phyloP scores from a whole-genome alignment of 768 basidiomycete genomes.

The Filobasidium wieringae region DNA sequence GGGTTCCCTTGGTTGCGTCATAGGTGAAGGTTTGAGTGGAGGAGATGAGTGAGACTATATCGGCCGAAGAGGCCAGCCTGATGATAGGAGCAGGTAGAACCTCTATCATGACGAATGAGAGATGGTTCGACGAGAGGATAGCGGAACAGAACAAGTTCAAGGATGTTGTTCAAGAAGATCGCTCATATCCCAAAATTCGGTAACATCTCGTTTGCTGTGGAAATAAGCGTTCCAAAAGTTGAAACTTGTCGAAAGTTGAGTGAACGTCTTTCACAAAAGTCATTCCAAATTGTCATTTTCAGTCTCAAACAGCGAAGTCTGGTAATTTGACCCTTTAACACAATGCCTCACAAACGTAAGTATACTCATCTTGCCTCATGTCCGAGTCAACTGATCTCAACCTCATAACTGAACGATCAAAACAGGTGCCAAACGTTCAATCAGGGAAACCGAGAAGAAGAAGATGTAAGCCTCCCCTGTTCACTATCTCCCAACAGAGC shows the following conservation, averaged over 20 bases:
- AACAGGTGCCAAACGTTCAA: slow-evolving; percentile 30
- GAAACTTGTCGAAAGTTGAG: no score
- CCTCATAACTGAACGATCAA: neutral
- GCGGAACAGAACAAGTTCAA: no score
- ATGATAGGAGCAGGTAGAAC: slow-evolving; percentile 3
- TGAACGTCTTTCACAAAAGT: no score
- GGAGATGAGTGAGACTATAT: slow-evolving; percentile 3
- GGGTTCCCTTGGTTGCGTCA: neutral
- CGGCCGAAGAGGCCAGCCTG: slow-evolving; percentile 2
- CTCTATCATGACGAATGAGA: no score
- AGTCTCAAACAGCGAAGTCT: no score
- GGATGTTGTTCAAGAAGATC: no score
- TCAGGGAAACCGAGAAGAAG: slow-evolving; percentile 22
- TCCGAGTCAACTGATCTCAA: neutral
- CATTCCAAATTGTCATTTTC: no score
- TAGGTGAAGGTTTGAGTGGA: slow-evolving; percentile 1
- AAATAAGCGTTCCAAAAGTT: no score
- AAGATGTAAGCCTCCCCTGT: slow-evolving; percentile 21
- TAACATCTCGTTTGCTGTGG: no score
- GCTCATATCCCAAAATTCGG: no score
- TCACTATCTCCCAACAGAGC: neutral
- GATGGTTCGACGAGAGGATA: no score
- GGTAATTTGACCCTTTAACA: no score
- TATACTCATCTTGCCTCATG: neutral
- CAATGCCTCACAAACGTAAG: slow-evolving; percentile 34